Evolutionary conservation across 352 stramenopile species (phyloP), one percentile per base, ranked within the genome.

Genomic region (Phytophthora lateralis): DNA sequence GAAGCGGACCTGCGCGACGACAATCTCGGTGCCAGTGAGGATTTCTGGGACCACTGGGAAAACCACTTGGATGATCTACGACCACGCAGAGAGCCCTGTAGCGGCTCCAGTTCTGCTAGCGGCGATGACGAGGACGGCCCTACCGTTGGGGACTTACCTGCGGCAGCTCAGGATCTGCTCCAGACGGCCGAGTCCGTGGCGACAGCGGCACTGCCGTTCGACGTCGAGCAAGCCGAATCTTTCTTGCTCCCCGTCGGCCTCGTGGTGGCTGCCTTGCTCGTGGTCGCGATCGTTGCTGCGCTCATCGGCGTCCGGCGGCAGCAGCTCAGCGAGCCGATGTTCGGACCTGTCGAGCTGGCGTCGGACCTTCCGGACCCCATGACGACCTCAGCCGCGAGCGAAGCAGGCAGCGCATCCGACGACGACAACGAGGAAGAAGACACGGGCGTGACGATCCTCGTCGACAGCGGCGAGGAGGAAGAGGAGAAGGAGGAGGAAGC

Each of bases 351-450:
- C 7, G 69, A 76, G 54, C 43, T 78, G 37, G 61, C 39, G 5
- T 67, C 67, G 4, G 61, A 78, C 43, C 54, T 75, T 49, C 69
- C 69, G 15, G 55, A 69, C 20, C 64, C 65, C 37, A 61, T 70
- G 55, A 70, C 62, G 15, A 54, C 62, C 10, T 62, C 49, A 7
- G 59, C 55, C 9, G 39, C 5, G 2, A 47, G 24, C 20, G 32
- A 48, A 11, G 46, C 9, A 15, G 43, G 26, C 9, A 34, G 38
- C 10, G 45, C 38, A 27, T 60, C 30, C 30, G 38, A 65, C 38
- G 57, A 60, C 37, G 37, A 48, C 14, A 51, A 53, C 15, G 55
- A 61, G 10, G 51, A 48, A 62, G 45, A 32, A 24, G 58, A 61
- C 46, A 65, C 47, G 15, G 54, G 54, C 26, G 54, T 32, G 44